These are phyloP conservation scores for Anthostomella pinea DNA, from an alignment of 2,329 filamentous ascomycete genomes.

Conservation along the genomic window DNA sequence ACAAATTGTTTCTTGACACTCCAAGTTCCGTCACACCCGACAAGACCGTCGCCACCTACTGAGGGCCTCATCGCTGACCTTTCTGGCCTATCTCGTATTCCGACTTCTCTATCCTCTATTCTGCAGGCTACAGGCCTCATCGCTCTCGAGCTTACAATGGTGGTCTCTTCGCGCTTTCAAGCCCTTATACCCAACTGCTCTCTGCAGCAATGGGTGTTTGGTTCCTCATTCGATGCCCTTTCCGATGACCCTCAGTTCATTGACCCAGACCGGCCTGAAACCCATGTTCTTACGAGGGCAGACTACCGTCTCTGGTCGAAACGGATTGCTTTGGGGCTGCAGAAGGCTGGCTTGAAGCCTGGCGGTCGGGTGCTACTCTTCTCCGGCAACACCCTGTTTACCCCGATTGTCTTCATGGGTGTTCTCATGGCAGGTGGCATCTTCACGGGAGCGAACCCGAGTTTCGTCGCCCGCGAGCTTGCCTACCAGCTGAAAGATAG, in stretches of 20 bases:
- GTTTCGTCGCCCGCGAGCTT: slow-evolving; percentile 67
- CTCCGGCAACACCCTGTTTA: slow-evolving; percentile 71
- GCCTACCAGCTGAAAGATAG: slow-evolving; percentile 74
- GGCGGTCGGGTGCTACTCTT: slow-evolving; percentile 74
- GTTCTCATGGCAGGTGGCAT: slow-evolving; percentile 74
- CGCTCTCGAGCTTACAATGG: slow-evolving; percentile 35
- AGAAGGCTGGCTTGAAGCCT: slow-evolving; percentile 58
- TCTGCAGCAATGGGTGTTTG: slow-evolving; percentile 55
- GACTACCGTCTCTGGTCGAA: slow-evolving; percentile 69
- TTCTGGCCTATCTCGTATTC: too few relatives aligned
- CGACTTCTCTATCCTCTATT: too few relatives aligned
- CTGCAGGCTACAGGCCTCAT: neutral
- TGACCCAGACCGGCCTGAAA: slow-evolving; percentile 65
- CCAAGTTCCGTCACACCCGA: too few relatives aligned
- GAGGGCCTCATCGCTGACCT: too few relatives aligned
- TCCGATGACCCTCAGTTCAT: slow-evolving; percentile 50
- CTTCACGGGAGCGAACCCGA: slow-evolving; percentile 74
- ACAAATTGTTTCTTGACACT: too few relatives aligned
- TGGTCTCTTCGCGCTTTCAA: slow-evolving; percentile 46
- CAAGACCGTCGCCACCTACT: too few relatives aligned
- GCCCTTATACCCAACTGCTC: slow-evolving; percentile 46
- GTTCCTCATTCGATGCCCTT: slow-evolving; percentile 42
- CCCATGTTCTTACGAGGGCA: slow-evolving; percentile 61
- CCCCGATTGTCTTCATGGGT: slow-evolving; percentile 68
- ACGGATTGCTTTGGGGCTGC: slow-evolving; percentile 67